phyloP scores from a whole-genome alignment of 2,329 filamentous ascomycete species.

The Raffaelea arxii region DNA sequence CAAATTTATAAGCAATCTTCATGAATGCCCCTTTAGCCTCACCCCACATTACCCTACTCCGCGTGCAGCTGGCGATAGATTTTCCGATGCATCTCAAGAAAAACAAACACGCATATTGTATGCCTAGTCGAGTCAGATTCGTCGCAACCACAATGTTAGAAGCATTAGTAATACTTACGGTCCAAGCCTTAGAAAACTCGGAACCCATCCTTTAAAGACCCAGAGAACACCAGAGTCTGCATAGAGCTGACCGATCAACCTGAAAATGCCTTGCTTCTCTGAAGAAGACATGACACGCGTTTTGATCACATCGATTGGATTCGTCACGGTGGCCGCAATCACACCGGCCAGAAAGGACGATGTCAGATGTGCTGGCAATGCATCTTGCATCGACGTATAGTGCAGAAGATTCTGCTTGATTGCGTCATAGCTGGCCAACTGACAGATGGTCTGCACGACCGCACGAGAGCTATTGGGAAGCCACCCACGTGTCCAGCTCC shows the following conservation, averaged over 20 bases:
- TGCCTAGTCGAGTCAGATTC: background rate
- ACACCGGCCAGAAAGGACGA: slow-evolving; percentile 51
- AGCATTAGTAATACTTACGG: background rate
- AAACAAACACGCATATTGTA: background rate
- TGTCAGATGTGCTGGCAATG: slow-evolving; percentile 52
- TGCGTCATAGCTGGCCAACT: slow-evolving; percentile 14
- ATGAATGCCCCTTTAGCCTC: too few relatives aligned
- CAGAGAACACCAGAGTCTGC: background rate
- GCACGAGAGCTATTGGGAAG: slow-evolving; percentile 13
- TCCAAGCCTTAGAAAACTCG: background rate
- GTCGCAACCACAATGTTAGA: too few relatives aligned
- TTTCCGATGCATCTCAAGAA: background rate
- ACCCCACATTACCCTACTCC: too few relatives aligned
- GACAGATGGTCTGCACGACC: slow-evolving; percentile 14
- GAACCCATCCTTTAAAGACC: slow-evolving; percentile 1
- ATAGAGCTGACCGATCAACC: background rate
- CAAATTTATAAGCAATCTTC: too few relatives aligned
- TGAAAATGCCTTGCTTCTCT: background rate
- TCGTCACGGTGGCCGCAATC: slow-evolving; percentile 58
- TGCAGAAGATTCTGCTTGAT: slow-evolving; percentile 11
- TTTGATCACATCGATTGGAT: slow-evolving; percentile 68
- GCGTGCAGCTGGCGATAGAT: background rate
- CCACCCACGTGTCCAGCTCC: slow-evolving; percentile 11
- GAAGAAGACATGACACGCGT: slow-evolving; percentile 19
- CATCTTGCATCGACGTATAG: slow-evolving; percentile 32